Conservation (phyloP, 1,284 basidiomycete genomes). For the Papiliotrema terrestris region DNA sequence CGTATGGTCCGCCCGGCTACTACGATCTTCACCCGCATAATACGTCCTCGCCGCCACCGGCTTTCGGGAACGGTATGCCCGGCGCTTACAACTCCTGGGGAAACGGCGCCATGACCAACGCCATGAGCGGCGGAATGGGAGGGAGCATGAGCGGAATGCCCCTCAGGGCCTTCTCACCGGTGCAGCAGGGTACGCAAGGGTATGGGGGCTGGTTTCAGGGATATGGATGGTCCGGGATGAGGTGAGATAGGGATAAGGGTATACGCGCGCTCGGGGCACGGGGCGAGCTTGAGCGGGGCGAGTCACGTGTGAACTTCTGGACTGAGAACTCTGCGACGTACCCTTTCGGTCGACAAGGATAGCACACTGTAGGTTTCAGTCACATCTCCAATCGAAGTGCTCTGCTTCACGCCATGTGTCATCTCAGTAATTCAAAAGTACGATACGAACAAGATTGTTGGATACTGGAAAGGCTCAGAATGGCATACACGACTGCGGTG, state of each 20-base stretch:
- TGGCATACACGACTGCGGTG: no score
- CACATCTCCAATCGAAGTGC: no score
- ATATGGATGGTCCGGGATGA: not conserved
- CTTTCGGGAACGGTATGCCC: not conserved
- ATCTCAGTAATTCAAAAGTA: no score
- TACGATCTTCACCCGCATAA: not conserved
- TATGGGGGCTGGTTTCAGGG: not conserved
- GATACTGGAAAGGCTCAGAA: no score
- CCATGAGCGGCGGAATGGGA: not conserved
- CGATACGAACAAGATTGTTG: no score
- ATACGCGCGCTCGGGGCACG: no score
- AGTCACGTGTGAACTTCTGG: no score
- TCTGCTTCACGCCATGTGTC: no score
- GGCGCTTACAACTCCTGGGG: not conserved
- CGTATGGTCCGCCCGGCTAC: not conserved
- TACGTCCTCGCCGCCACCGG: not conserved
- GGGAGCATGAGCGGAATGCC: not conserved
- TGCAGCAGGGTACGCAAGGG: not conserved
- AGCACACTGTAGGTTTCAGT: no score
- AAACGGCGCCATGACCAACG: not conserved
- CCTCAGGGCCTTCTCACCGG: not conserved
- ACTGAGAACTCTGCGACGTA: no score
- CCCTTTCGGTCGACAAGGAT: no score
- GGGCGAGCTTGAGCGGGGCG: no score
- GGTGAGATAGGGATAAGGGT: not conserved